These are phyloP conservation scores for Paraphaeosphaeria minitans DNA, from an alignment of 2,329 filamentous ascomycete species.

Conservation along the genomic window DNA sequence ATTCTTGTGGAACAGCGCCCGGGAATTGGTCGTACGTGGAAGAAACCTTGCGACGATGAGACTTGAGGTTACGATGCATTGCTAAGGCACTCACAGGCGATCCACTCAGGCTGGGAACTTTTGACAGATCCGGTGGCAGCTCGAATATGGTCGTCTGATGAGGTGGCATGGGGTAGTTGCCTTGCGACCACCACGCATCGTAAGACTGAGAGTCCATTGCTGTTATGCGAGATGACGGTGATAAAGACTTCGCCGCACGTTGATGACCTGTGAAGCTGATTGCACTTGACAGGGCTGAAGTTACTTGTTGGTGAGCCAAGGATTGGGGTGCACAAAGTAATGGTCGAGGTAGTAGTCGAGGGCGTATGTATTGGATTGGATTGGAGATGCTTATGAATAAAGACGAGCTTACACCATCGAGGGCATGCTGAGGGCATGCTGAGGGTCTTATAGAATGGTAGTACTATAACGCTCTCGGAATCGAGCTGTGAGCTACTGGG, in stretches of 20 bases:
- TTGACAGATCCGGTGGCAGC: conserved; percentile 40
- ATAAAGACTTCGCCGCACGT: conserved; percentile 14
- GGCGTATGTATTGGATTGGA: conserved; percentile 14
- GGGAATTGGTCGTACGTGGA: conserved; percentile 46
- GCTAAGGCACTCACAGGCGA: conserved; percentile 42
- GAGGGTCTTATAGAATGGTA: conserved; percentile 41
- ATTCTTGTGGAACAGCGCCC: conserved; percentile 35
- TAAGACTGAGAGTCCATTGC: conserved; percentile 45
- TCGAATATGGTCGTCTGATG: conserved; percentile 43
- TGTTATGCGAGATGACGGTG: conserved; percentile 10
- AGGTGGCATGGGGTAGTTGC: conserved; percentile 35
- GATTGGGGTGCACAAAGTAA: conserved; percentile 4
- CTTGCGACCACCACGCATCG: conserved; percentile 46
- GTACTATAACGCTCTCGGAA: conserved; percentile 29
- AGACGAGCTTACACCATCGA: conserved; percentile 36
- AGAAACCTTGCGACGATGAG: conserved; percentile 34
- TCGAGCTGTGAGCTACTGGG: conserved; percentile 25
- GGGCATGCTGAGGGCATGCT: conserved; percentile 38
- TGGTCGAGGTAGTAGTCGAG: conserved; percentile 12
- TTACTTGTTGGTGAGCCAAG: conserved; percentile 7
- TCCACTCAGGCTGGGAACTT: conserved; percentile 46
- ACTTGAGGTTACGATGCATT: not conserved
- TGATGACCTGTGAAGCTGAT: conserved; percentile 11
- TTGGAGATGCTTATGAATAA: conserved; percentile 31
- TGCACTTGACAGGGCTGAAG: conserved; percentile 4